These are phyloP conservation scores for Claviceps digitariae DNA, from an alignment of 2,329 filamentous ascomycete species.

Conservation along the genomic window DNA sequence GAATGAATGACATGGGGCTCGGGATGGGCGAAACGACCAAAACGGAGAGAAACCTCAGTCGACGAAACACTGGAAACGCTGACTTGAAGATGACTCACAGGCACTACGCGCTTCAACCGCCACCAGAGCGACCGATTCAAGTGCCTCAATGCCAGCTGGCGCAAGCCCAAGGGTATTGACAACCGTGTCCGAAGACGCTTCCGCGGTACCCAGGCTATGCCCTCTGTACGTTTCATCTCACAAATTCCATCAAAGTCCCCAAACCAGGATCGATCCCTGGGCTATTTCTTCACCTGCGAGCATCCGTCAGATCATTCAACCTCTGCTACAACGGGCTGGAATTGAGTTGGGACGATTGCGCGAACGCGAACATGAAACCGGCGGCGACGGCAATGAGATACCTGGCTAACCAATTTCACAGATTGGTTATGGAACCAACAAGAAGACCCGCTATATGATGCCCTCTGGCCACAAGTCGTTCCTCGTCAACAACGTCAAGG, in stretches of 20 bases:
- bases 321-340: neutral
- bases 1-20: neutral
- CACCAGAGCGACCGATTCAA: conserved; percentile 98
- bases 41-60: neutral
- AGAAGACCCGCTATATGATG: conserved; percentile 98
- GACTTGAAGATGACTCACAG: conserved; percentile 35
- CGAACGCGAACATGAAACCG: neutral
- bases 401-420: conserved; percentile 23
- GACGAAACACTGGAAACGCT: conserved; percentile 18
- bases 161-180: conserved; percentile 99
- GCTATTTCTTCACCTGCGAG: neutral
- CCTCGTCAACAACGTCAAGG: conserved; percentile 92
- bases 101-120: conserved; percentile 88
- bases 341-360: neutral
- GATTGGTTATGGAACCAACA: conserved; percentile 99
- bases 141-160: conserved; percentile 81
- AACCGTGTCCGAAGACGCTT: conserved; percentile 95
- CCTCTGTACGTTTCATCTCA: conserved; percentile 61
- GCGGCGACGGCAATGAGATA: neutral
- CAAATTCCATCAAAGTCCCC: neutral
- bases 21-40: neutral
- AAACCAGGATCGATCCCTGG: neutral
- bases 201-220: conserved; percentile 91
- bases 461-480: conserved; percentile 99
- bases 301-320: neutral